Evolutionary conservation across 352 stramenopile species (phyloP), one percentile per base, ranked within the genome.

Genomic region (Phytopythium chamaehyphon): DNA sequence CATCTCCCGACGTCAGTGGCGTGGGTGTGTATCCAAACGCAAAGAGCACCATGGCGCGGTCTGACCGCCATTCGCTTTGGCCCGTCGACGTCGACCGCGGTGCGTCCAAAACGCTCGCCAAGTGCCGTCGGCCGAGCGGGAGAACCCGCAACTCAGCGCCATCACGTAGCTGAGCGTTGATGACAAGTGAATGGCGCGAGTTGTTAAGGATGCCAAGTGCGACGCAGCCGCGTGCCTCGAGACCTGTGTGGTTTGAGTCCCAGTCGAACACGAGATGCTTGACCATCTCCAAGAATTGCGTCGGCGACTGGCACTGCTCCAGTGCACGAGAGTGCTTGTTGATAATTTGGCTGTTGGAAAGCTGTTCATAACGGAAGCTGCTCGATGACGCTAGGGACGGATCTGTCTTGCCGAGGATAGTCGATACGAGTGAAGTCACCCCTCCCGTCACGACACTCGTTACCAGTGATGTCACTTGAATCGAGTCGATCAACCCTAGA

Each of bases 1-100:
- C 78, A 24, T 94, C 83, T 9, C 84, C 82, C 14, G 80, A 89
- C 26, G 84, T 93, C 28, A 94, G 59, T 23, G 91, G 51, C 28
- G 84, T 92, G 28, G 84, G 84, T 10, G 83, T 94, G 66, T 94
- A 94, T 19, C 84, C 84, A 55, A 82, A 94, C 10, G 82, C 84
- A 57, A 94, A 91, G 19, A 93, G 64, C 24, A 94, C 73, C 22
- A 93, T 46, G 1, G 70, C 64, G 23, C 84, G 84, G 26, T 94
- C 83, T 0, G 74, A 57, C 21, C 78, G 47, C 84, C 84, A 94
- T 14, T 72, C 55, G 35, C 53, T 78, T 5, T 47, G 47, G 40
- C 55, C 61, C 24, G 38, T 31, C 18, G 18, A 8, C 19, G 31
- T 40, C 28, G 62, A 59, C 2, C 22, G 42, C 2, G 51, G 22